Evolutionary conservation across 2,329 filamentous ascomycete species (phyloP).

Genomic region (Pseudopithomyces maydicus): DNA sequence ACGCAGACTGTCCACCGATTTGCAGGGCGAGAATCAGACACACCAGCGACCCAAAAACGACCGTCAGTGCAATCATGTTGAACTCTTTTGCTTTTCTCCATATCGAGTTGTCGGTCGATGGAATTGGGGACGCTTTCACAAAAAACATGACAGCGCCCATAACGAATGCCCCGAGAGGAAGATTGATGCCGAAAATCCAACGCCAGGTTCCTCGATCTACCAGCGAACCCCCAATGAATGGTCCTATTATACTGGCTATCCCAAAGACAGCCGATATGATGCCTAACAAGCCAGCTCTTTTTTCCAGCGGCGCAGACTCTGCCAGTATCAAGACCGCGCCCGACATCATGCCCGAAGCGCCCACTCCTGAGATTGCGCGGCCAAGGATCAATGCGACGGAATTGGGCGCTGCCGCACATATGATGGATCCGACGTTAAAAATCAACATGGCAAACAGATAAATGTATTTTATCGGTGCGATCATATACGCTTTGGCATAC

Average conservation of each 20-base stretch:
- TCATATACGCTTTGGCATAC: constrained; percentile 47
- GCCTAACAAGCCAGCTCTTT: constrained; percentile 42
- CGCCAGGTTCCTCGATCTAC: constrained; percentile 43
- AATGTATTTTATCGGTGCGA: constrained; percentile 51
- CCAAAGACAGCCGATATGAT: constrained; percentile 34
- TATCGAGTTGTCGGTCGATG: too few relatives aligned
- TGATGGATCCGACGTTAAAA: constrained; percentile 54
- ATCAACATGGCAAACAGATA: constrained; percentile 52
- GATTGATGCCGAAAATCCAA: constrained; percentile 51
- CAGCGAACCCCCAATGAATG: constrained; percentile 38
- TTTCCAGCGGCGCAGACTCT: constrained; percentile 30
- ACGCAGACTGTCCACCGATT: constrained; percentile 42
- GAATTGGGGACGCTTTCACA: neutral
- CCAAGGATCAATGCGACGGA: constrained; percentile 15
- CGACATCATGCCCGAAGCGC: constrained; percentile 14
- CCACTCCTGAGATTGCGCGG: constrained; percentile 14
- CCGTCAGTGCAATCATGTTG: too few relatives aligned
- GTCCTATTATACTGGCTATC: constrained; percentile 38
- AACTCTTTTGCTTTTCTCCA: too few relatives aligned
- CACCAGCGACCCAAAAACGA: too few relatives aligned
- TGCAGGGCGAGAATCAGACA: constrained; percentile 53
- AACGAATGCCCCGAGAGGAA: constrained; percentile 36
- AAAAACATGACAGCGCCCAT: neutral
- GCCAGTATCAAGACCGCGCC: constrained; percentile 10
- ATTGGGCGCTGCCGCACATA: constrained; percentile 51